Conservation (phyloP, 208 protist genomes). For the Entamoeba moshkovskii region DNA sequence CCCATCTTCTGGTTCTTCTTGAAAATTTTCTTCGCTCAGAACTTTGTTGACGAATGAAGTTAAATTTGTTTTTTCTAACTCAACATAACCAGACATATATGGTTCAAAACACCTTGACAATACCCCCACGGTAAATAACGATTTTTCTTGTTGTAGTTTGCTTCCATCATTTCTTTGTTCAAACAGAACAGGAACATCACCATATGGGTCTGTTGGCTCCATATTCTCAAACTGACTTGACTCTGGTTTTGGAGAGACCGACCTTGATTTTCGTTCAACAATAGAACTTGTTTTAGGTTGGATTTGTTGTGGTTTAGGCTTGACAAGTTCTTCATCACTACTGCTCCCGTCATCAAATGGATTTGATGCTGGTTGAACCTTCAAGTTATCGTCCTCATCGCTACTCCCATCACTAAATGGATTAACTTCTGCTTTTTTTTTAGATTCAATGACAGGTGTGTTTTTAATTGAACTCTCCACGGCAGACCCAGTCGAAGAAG, state of each 20-base stretch:
- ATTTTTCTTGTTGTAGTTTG: not conserved
- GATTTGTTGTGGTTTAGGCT: not conserved
- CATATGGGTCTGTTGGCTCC: not conserved
- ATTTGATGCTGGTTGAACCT: not conserved
- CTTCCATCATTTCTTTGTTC: not conserved
- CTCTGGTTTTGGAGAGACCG: not conserved
- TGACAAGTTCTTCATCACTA: not conserved
- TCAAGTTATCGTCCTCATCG: not conserved
- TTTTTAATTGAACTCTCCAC: no score
- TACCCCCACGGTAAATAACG: not conserved
- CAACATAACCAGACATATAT: not conserved
- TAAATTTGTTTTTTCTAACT: not conserved
- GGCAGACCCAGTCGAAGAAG: no score
- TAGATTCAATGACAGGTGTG: no score
- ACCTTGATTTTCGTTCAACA: no score
- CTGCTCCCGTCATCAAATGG: not conserved
- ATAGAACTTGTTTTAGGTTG: no score
- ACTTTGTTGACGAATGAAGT: not conserved
- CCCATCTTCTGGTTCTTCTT: not conserved
- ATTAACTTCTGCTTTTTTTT: no score
- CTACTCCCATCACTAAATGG: no score
- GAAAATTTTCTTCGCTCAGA: not conserved
- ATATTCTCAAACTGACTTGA: not conserved
- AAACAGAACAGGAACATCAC: not conserved
- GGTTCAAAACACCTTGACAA: not conserved